Conservation (phyloP, 2,329 filamentous ascomycete species). For the Pseudogymnoascus sp. region DNA sequence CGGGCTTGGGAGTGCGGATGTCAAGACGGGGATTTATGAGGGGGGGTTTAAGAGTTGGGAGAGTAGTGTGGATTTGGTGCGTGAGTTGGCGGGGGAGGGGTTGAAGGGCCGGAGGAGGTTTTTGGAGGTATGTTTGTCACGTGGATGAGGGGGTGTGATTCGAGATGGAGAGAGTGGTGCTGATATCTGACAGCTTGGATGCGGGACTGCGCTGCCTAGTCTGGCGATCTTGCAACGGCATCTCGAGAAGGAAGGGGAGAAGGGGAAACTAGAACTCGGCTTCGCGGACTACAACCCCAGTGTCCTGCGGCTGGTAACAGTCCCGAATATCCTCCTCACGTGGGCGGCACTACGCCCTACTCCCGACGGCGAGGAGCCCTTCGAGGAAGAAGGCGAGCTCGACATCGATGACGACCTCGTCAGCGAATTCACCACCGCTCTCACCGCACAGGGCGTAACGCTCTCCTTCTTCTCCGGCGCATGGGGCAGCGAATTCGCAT, state of each 20-base stretch:
- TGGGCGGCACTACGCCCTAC: conserved; percentile 38
- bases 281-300: conserved; percentile 74
- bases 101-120: conserved; percentile 16
- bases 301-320: conserved; percentile 67
- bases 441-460: conserved; percentile 42
- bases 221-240: conserved; percentile 60
- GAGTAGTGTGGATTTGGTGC: conserved; percentile 72
- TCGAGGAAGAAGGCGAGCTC: conserved; percentile 26
- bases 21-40: conserved; percentile 76
- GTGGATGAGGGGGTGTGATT: background rate
- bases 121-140: conserved; percentile 23
- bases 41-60: conserved; percentile 89
- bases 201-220: conserved; percentile 67
- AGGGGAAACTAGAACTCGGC: conserved; percentile 44
- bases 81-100: conserved; percentile 41
- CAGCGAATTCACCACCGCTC: conserved; percentile 46
- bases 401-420: conserved; percentile 39
- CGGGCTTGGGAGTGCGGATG: conserved; percentile 52
- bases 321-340: conserved; percentile 68
- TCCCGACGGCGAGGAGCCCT: conserved; percentile 13
- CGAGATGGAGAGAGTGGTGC: conserved; percentile 6
- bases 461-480: conserved; percentile 65
- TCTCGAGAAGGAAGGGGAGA: conserved; percentile 17
- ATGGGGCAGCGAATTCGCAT: conserved; percentile 59
- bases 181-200: conserved; percentile 52